Evolutionary conservation across 164 flowering plant species (phyloP), one percentile per base, ranked within the genome.

Genomic region (Stephania yunnanensis): DNA sequence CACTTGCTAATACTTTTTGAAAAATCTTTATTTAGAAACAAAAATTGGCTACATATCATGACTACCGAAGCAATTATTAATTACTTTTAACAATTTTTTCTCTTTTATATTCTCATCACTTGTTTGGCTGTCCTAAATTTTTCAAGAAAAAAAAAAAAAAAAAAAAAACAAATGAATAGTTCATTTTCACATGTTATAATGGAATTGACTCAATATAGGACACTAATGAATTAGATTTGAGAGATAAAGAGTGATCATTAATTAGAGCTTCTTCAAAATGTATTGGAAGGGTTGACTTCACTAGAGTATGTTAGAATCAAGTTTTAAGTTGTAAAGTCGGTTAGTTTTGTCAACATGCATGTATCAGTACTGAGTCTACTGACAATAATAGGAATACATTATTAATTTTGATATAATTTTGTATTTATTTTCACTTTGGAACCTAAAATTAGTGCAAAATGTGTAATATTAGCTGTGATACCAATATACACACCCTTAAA

Each of bases 381-480:
- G 64, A 58, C 64, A 46, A 73, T 77, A 13, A 64, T 20, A 50
- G 79, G 10, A 25, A 61, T 64, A 17, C 45, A 53, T 69, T 36
- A 58, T 71, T 66, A 17, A n/a, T 75, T 10, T 70, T 71, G 42
- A 36, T 36, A 36, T 36, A 36, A 2, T 68, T 48, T 50, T 50
- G 15, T 9, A 8, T 50, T 50, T 50, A 50, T 50, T 50, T 50
- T 50, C 55, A 10, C 71, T 68, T 19, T 9, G 19, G 17, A 17
- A n/a, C 17, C 64, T 58, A 15, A 58, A 15, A 58, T 58, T 15
- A 58, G 20, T n/a, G 36, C 29, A 36, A 64, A 74, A 13, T 66
- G 70, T 74, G 4, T 74, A 66, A 52, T 68, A 58, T 68, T 31
- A 48, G 31, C 53, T 50, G 72, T 46, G 20, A 42, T 74, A 5